Evolutionary conservation across 306 rosid genomes (phyloP).

Genomic region (Begonia loranthoides): DNA sequence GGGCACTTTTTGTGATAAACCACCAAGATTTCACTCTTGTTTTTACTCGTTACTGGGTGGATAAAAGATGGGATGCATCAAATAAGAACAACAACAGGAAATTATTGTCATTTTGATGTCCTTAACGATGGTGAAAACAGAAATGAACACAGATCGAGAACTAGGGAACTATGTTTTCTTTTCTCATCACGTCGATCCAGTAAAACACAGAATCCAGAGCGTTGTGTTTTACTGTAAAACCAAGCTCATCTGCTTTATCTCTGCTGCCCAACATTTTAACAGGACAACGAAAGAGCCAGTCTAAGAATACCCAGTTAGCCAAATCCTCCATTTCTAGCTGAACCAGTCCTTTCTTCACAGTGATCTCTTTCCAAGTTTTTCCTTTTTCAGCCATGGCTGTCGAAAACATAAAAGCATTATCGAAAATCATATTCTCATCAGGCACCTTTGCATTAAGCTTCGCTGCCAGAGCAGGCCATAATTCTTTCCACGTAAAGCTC

Average conservation of each 20-base stretch:
- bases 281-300: constrained; percentile 61
- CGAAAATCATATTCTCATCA: constrained; percentile 21
- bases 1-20: not conserved
- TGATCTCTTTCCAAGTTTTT: constrained; percentile 69
- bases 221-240: constrained; percentile 38
- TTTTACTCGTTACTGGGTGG: too few species aligned
- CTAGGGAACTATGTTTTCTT: constrained; percentile 54
- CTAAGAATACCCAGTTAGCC: constrained; percentile 79
- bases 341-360: constrained; percentile 46
- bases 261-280: constrained; percentile 55
- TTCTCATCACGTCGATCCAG: constrained; percentile 71
- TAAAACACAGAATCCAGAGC: constrained; percentile 57
- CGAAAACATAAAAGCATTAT: constrained; percentile 39
- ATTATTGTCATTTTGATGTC: too few species aligned
- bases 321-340: constrained; percentile 43
- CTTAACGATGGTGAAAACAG: too few species aligned
- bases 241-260: constrained; percentile 53
- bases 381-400: constrained; percentile 51
- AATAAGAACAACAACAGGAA: too few species aligned
- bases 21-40: too few species aligned
- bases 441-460: constrained; percentile 42
- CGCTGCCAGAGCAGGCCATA: constrained; percentile 53
- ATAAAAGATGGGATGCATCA: too few species aligned
- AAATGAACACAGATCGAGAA: too few species aligned
- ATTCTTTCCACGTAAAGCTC: constrained; percentile 69